Evolutionary conservation across 768 basidiomycete species (phyloP).

Genomic region (Pleurotus giganteus): DNA sequence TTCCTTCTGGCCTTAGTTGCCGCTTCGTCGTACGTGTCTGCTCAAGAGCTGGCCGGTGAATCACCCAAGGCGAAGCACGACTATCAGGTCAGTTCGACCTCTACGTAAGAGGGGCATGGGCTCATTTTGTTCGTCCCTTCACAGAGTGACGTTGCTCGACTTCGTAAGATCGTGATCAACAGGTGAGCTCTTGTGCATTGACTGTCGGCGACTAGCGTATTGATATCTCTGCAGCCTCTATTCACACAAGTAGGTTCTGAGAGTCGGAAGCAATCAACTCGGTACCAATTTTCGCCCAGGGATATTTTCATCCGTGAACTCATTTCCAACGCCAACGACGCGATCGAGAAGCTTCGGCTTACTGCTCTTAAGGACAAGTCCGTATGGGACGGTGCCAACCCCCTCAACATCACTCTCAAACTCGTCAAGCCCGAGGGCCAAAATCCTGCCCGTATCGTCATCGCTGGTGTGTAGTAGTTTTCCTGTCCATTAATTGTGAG

Average conservation of each 20-base stretch:
- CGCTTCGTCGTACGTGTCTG: conserved; percentile 42
- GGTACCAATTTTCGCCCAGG: conserved; percentile 31
- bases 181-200: conserved; percentile 43
- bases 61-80: conserved; percentile 56
- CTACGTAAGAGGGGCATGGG: background rate
- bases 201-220: conserved; percentile 5
- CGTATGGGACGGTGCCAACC: conserved; percentile 64
- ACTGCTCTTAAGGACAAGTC: conserved; percentile 76
- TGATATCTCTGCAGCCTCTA: conserved; percentile 55
- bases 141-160: conserved; percentile 90
- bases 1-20: conserved; percentile 47
- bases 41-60: conserved; percentile 41
- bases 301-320: conserved; percentile 89
- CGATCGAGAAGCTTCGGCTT: conserved; percentile 90
- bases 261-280: background rate
- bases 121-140: background rate
- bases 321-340: conserved; percentile 94
- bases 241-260: conserved; percentile 62
- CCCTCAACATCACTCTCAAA: conserved; percentile 89
- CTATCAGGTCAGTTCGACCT: conserved; percentile 56
- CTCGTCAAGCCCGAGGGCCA: conserved; percentile 67
- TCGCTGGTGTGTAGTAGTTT: conserved; percentile 54
- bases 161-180: conserved; percentile 92
- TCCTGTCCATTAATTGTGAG: background rate
- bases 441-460: conserved; percentile 66